Base-by-base conservation (phyloP, 805 yeast species). In the Yarrowia sp. region DNA sequence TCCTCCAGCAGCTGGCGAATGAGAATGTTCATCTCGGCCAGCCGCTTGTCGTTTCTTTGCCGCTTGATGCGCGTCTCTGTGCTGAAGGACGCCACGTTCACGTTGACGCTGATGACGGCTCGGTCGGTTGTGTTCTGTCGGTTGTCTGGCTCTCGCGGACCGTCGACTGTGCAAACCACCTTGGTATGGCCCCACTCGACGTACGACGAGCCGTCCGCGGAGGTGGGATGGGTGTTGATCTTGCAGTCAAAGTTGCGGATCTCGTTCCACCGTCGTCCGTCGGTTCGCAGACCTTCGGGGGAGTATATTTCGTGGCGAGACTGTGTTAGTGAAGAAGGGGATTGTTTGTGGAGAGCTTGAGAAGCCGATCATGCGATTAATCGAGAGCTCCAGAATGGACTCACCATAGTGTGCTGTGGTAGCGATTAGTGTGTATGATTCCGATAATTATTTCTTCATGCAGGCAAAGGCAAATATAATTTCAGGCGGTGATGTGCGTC, bases 231-330 rank as follows among this genome's bases (percentile, higher is more conserved):
- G 0, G 98, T 91, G 69, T 90, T 90, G 61, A 90, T 84, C 18
- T 84, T 81, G 70, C 96, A 88, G 36, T 83, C 83, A 69, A 94
- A 89, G 29, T 85, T 80, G 55, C 98, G 84, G 44, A 92, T 79
- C 73, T 94, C 99, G 69, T 93, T 90, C 91, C 94, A 91, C 65
- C 99, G 81, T 68, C 99, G 84, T 1, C 99, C 99, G 72, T 94
- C 98, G 13, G 63, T 39, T 66, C 99, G 80, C 49, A 94, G 80
- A 4, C 99, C 99, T 74, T 94, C 98, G 6, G 97, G 97, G 0
- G 97, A 92, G 71, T 89, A 93, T 46, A 94, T 74, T 77, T 94
- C 99, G 62, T 62, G 66, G 36, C 68, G 62, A 8, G 70, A 67
- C 70, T 58, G 61, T 12, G 61, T 55, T 55, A 55, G 61, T 14